Evolutionary conservation across 495 filamentous ascomycete genomes (phyloP).

Genomic region (Cudoniella acicularis): DNA sequence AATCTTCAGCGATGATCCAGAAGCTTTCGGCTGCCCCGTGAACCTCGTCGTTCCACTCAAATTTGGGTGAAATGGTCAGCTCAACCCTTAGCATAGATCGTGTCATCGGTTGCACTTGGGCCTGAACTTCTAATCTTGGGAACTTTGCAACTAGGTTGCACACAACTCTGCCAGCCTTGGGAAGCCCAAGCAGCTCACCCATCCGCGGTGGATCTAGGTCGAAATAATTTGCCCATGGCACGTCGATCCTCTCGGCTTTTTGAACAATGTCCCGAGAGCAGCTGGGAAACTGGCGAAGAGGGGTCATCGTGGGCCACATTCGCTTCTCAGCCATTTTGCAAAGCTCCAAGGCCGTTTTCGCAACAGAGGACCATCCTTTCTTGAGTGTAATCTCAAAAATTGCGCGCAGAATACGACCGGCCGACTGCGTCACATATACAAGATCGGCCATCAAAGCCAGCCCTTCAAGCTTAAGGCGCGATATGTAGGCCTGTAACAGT

Average conservation of each 20-base stretch:
- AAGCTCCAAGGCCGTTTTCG: slow-evolving; percentile 86
- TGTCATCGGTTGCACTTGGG: slow-evolving; percentile 90
- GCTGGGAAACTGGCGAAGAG: slow-evolving; percentile 81
- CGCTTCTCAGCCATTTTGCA: slow-evolving; percentile 99
- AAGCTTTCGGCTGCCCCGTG: slow-evolving; percentile 89
- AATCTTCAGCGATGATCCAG: slow-evolving; percentile 96
- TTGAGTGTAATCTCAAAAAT: slow-evolving; percentile 95
- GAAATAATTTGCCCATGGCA: slow-evolving; percentile 90
- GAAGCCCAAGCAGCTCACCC: slow-evolving; percentile 89
- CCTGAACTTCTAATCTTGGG: slow-evolving; percentile 85
- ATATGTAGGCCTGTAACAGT: slow-evolving; percentile 95
- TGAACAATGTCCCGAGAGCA: slow-evolving; percentile 82
- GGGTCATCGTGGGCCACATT: slow-evolving; percentile 99
- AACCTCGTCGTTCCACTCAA: slow-evolving; percentile 89
- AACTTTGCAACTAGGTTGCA: slow-evolving; percentile 88
- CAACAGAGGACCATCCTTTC: slow-evolving; percentile 93
- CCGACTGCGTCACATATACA: slow-evolving; percentile 98
- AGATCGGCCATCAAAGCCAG: slow-evolving; percentile 96
- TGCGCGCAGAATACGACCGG: slow-evolving; percentile 90
- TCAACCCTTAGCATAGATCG: slow-evolving; percentile 94
- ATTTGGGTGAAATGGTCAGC: slow-evolving; percentile 88
- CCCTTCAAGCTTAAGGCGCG: slow-evolving; percentile 87
- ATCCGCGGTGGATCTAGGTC: slow-evolving; percentile 96
- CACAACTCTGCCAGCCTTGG: slow-evolving; percentile 82
- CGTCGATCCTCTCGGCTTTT: slow-evolving; percentile 91